These are phyloP conservation scores for Cytospora chrysosperma DNA, from an alignment of 2,329 filamentous ascomycete species.

Conservation along the genomic window DNA sequence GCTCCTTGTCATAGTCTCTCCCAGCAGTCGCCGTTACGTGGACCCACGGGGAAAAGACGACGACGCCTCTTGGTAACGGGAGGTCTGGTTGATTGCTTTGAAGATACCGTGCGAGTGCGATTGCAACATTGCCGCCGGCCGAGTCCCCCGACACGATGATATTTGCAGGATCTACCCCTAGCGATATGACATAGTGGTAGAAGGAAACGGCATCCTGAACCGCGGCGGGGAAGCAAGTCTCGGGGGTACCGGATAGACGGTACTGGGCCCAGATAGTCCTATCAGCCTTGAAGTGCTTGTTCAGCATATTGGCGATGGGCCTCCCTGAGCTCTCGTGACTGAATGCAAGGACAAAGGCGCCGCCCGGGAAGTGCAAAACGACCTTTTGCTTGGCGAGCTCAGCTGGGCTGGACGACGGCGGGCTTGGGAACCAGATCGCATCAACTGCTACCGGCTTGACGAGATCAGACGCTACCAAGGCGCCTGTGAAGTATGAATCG, in stretches of 20 bases:
- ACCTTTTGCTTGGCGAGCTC: slow-evolving; percentile 22
- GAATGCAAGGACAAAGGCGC: slow-evolving; percentile 28
- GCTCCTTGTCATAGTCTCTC: slow-evolving; percentile 1
- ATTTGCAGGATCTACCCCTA: slow-evolving; percentile 5
- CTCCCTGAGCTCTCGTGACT: slow-evolving; percentile 17
- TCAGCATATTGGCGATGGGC: slow-evolving; percentile 15
- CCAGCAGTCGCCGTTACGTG: slow-evolving; percentile 4
- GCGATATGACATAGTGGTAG: slow-evolving; percentile 22
- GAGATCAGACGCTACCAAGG: slow-evolving; percentile 15
- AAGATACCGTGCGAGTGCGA: slow-evolving; percentile 27
- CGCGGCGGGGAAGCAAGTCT: slow-evolving; percentile 27
- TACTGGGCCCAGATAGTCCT: slow-evolving; percentile 27
- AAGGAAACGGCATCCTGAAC: slow-evolving; percentile 27
- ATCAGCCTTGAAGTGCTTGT: slow-evolving; percentile 15
- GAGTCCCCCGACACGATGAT: slow-evolving; percentile 23
- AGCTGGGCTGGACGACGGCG: background rate
- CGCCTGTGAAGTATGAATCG: slow-evolving; percentile 13
- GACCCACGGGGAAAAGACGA: slow-evolving; percentile 7
- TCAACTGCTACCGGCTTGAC: slow-evolving; percentile 23
- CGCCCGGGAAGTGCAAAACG: slow-evolving; percentile 27
- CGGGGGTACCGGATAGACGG: slow-evolving; percentile 16
- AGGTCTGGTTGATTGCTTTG: slow-evolving; percentile 18
- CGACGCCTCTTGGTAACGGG: slow-evolving; percentile 1
- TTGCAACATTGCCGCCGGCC: slow-evolving; percentile 25
- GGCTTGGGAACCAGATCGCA: slow-evolving; percentile 26